A percentile compares a stretch with the other conserved stretches of the same genome.
These are phyloP conservation scores for Solanum sparsipilum DNA, from an alignment of 257 asterid species.

Conservation along the genomic window DNA sequence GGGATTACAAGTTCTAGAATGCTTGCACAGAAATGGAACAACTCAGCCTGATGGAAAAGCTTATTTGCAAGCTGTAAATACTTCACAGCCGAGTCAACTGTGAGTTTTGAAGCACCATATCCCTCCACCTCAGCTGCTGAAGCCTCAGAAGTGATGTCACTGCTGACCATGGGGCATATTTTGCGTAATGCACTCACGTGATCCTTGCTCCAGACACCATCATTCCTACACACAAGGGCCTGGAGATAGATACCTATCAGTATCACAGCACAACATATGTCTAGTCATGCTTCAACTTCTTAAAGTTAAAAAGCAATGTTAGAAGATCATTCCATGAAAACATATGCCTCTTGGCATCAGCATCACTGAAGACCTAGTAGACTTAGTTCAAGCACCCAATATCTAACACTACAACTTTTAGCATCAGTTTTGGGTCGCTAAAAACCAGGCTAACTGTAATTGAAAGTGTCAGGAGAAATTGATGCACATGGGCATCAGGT, in stretches of 20 bases:
- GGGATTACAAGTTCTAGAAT: slow-evolving; percentile 95
- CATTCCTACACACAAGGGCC: slow-evolving; percentile 95
- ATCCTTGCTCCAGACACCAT: slow-evolving; percentile 94
- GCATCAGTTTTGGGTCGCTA: background rate
- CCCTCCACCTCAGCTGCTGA: slow-evolving; percentile 99
- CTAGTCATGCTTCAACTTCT: background rate
- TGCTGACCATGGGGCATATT: slow-evolving; percentile 94
- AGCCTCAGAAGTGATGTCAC: slow-evolving; percentile 69
- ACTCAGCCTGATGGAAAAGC: slow-evolving; percentile 99
- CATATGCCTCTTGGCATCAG: background rate
- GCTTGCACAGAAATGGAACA: slow-evolving; percentile 97
- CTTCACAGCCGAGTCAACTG: slow-evolving; percentile 97
- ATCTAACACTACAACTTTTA: background rate
- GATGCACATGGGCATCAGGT: background rate
- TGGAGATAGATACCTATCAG: slow-evolving; percentile 23
- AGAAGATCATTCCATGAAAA: background rate
- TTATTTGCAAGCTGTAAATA: slow-evolving; percentile 94
- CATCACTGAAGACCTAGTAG: background rate
- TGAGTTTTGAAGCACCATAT: slow-evolving; percentile 92
- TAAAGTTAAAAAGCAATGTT: background rate
- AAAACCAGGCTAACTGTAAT: background rate
- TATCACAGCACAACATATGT: slow-evolving; percentile 1
- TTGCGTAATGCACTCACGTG: slow-evolving; percentile 79
- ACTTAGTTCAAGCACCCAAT: background rate
- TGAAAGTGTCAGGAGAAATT: background rate